phyloP scores from a whole-genome alignment of 306 rosid species.

The Sophora flavescens region DNA sequence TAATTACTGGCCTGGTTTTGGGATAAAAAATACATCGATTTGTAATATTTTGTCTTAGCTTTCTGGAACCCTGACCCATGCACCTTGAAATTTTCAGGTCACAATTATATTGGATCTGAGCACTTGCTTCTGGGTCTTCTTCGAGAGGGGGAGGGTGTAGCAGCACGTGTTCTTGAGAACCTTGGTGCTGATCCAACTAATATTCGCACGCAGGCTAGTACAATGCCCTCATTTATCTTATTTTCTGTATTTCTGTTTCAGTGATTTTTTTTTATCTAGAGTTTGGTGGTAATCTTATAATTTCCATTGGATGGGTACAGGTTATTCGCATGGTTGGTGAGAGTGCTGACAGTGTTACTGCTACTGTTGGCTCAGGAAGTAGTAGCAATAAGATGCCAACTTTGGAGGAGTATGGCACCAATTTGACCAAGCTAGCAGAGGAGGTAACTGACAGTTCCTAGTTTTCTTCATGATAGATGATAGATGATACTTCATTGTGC shows the following conservation, averaged over 20 bases:
- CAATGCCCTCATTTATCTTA: not conserved
- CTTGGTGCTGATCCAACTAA: constrained; percentile 97
- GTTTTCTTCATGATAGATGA: constrained; percentile 24
- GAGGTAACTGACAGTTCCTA: constrained; percentile 61
- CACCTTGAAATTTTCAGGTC: constrained; percentile 65
- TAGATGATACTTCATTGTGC: constrained; percentile 26
- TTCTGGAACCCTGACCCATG: constrained; percentile 17
- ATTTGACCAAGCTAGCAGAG: constrained; percentile 95
- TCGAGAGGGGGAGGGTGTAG: constrained; percentile 98
- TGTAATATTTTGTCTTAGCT: constrained; percentile 18
- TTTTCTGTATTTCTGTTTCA: not conserved
- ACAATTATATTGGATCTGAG: constrained; percentile 97
- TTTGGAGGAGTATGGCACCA: constrained; percentile 97
- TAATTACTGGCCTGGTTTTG: not conserved
- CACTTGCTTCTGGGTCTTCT: constrained; percentile 98
- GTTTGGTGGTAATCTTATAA: not conserved
- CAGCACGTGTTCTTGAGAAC: constrained; percentile 98
- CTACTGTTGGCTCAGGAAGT: constrained; percentile 89
- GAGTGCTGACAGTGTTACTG: constrained; percentile 94
- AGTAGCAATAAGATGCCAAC: constrained; percentile 95
- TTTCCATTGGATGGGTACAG: constrained; percentile 54
- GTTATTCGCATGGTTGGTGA: constrained; percentile 99
- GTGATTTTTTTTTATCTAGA: not conserved
- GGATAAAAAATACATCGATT: not conserved
- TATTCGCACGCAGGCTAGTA: constrained; percentile 92